Base-by-base conservation (phyloP, 495 filamentous ascomycete species). In the Lasiosphaeris hirsuta region DNA sequence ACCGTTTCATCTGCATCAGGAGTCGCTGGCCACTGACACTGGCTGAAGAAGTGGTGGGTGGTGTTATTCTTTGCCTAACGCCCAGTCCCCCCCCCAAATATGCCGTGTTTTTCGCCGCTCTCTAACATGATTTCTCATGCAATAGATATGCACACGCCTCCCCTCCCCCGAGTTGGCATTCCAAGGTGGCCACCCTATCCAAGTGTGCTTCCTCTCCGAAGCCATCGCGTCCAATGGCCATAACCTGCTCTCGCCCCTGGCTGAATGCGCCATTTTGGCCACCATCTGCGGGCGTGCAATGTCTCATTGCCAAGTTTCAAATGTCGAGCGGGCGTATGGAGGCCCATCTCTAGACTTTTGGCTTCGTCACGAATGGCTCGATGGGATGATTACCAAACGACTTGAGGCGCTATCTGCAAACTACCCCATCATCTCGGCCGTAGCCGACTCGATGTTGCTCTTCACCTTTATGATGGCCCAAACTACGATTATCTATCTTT, bases 81-180 rank as follows among this genome's bases (percentile, higher is more conserved):
- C 39, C 66, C 51, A 30, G 23, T 30, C 23, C 5, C 5, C 23
- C 23, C 23, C 5, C 23, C n/a, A n/a, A n/a, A n/a, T n/a, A 30
- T 30, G 2, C 23, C 23, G 23, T 30, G 5, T 30, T 30, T 30
- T 5, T 30, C n/a, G 23, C 23, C 23, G 23, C 5, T 30, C 23
- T 30, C 23, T 30, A 30, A 30, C 23, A 5, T 30, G 5, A 30
- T 30, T 2, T 5, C 23, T 30, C 23, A 30, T 30, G 23, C 23
- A 30, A 39, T 53, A 75, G 73, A 65, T 75, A 42, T 70, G 63
- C 54, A 74, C 73, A 4, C 73, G 78, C 4, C 75, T 82, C 7
- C 78, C 79, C 9, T 72, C 72, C 1, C 75, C 73, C 0, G 80
- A 83, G 37, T 56, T 65, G 6, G 72, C 78, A n/a, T 83, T 83